Base-by-base conservation (phyloP, 805 yeast genomes). In the Monosporozyma aerobia region DNA sequence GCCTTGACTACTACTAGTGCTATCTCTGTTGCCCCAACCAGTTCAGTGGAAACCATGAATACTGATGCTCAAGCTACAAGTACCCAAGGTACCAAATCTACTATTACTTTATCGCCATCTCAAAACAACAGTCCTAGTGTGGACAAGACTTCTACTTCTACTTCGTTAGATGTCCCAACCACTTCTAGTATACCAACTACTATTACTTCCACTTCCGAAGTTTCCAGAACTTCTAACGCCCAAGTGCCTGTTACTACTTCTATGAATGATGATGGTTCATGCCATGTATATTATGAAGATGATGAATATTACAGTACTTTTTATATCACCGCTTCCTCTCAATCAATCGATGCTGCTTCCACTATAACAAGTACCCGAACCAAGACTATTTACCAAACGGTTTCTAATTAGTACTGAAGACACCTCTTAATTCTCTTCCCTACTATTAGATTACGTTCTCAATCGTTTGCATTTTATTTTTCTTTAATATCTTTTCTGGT, bases 341-440 rank as follows among this genome's bases (percentile, higher is more conserved):
- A 63, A 52, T 58, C 69, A 11, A 61, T 67, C 7, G 69, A 65
- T 61, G 69, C 69, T 14, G 65, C 65, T n/a, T 64, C 69, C 6
- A 67, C 71, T 11, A 56, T 63, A 46, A 67, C 70, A 8, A 64
- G 67, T 46, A 65, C 69, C 8, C 60, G 54, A 44, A 58, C 61
- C 4, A 57, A 59, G 7, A 62, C 59, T 48, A 55, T 57, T 35
- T 49, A 49, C 37, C 23, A 41, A 39, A 67, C 70, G 7, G 45
- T 61, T 30, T 51, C 60, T 13, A 39, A 39, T 39, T 39, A 35
- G 39, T 35, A 35, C 2, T 14, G 16, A 35, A 14, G n/a, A 3
- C 7, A 35, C 3, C n/a, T 13, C 5, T 35, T 7, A 35, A n/a
- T 8, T 6, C 19, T 11, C 16, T 35, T 35, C n/a, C 13, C 13